phyloP scores from a whole-genome alignment of 2,329 filamentous ascomycete species.

The Orbilia brochopaga region DNA sequence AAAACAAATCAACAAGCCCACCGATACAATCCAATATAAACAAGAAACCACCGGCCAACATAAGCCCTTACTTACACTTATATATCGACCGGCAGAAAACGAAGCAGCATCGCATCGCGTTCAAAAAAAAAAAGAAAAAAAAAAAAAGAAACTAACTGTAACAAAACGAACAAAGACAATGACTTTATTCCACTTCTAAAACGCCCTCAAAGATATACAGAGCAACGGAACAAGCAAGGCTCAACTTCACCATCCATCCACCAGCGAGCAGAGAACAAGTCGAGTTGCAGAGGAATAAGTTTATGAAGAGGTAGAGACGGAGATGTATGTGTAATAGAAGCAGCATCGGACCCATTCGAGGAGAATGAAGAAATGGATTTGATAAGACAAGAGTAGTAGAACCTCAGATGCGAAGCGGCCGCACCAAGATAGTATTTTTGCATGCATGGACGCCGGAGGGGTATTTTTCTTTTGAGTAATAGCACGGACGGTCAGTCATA shows the following conservation, averaged over 20 bases:
- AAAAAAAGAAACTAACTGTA: constrained; percentile 12
- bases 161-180: constrained; percentile 10
- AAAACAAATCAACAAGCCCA: background rate
- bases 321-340: background rate
- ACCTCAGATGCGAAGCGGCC: constrained; percentile 4
- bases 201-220: constrained; percentile 44
- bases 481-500: constrained; percentile 9
- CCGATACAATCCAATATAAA: background rate
- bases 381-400: constrained; percentile 6
- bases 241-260: no score
- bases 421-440: constrained; percentile 7
- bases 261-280: background rate
- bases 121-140: constrained; percentile 5
- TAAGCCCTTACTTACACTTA: no score
- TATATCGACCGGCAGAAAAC: no score
- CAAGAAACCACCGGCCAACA: constrained; percentile 8
- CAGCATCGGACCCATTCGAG: constrained; percentile 10
- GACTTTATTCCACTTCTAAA: constrained; percentile 49
- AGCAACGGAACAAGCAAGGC: constrained; percentile 9
- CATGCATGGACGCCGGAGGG: constrained; percentile 29
- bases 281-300: no score
- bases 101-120: no score
- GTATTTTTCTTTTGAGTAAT: constrained; percentile 36
- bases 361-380: no score
- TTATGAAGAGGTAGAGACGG: background rate